Evolutionary conservation across 768 basidiomycete genomes (phyloP), one percentile per base, ranked within the genome.

Genomic region (Kwoniella dendrophila): DNA sequence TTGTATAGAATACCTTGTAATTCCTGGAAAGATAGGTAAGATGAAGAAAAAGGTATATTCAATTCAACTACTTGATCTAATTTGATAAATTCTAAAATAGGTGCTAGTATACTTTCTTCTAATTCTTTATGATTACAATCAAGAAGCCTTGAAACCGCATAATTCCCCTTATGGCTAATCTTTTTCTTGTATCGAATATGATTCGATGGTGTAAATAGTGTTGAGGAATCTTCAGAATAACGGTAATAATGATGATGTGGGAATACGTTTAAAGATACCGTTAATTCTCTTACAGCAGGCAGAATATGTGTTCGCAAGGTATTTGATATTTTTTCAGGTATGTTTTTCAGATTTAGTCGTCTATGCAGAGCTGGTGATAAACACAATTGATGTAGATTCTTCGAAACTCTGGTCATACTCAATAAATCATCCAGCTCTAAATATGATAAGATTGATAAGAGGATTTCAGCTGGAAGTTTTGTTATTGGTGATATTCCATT

Each of bases 31-130:
- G 64, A 52, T 4, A 70, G 48, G 47, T 66, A 72, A 1, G 72
- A 65, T 8, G 68, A 64, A 12, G 73, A 72, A 48, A 70, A 72
- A 2, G 70, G 68, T 18, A 74, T 43, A 18, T 60, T 63, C 8
- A 74, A 38, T 6, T 58, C 56, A 2, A 33, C 5, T 18, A 74
- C 57, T 40, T 72, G 68, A 51, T 68, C 64, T 27, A 44, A 30
- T 1, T 64, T 66, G 4, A 74, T 48, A 18, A 38, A 12, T 7
- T 16, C 3, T 3, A 72, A 53, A 1, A 74, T 32, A 18, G 30
- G 30, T 51, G 6, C 49, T 5, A 51, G 7, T 6, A 51, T 30
- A 22, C 49, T 44, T 44, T 44, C 43, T 10, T 44, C 12, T 44
- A 20, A 20, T 6, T 8, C 18, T 8, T 38, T 38, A 8, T 38